phyloP scores from a whole-genome alignment of 2,329 filamentous ascomycete genomes.

The Arthrinium phaeospermum region DNA sequence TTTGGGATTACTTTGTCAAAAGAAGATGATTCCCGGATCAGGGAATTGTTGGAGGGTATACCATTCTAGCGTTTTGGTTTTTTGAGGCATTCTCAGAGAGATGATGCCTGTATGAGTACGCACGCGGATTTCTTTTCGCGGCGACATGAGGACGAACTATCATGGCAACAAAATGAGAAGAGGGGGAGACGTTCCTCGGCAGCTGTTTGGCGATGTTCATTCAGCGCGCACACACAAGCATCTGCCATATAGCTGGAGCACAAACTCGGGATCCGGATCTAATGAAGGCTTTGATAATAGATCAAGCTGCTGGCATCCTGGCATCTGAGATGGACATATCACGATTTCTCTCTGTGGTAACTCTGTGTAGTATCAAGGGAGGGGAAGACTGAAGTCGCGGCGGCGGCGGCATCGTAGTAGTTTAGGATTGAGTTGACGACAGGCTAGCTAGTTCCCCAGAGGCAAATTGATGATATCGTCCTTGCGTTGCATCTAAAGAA shows the following conservation, averaged over 20 bases:
- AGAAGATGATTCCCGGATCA: neutral
- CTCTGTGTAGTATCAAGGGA: neutral
- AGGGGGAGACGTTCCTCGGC: neutral
- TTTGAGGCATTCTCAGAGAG: neutral
- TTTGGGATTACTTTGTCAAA: neutral
- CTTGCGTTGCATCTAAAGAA: neutral
- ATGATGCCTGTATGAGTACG: neutral
- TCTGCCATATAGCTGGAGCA: neutral
- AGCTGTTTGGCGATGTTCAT: neutral
- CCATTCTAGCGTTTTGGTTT: constrained; percentile 3
- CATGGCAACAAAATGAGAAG: neutral
- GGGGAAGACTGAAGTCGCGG: neutral
- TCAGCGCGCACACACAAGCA: neutral
- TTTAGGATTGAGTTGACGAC: neutral
- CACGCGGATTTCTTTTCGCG: neutral
- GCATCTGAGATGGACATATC: constrained; percentile 9
- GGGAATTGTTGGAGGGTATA: neutral
- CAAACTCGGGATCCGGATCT: constrained; percentile 5
- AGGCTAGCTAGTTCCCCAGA: neutral
- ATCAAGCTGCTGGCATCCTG: constrained; percentile 8
- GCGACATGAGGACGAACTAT: neutral
- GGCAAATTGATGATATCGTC: constrained; percentile 12
- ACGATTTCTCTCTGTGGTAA: neutral
- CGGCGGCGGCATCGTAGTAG: constrained; percentile 3
- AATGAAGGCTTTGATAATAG: neutral